Base-by-base conservation (phyloP, 495 filamentous ascomycete genomes). In the Penicillium soppii region DNA sequence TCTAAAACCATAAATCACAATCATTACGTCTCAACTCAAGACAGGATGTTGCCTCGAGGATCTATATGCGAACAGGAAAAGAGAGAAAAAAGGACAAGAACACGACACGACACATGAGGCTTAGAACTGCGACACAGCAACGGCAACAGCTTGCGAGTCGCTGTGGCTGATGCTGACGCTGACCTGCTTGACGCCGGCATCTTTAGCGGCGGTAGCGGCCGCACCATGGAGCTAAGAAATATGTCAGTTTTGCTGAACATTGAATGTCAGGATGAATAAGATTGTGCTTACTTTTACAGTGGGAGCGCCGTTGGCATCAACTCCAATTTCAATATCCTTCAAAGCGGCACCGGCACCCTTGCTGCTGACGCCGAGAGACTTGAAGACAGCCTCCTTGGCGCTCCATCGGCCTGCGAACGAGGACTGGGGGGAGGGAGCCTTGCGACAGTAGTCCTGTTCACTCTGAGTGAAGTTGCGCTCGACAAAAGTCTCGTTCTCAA, bases 311-410 rank as follows among this genome's bases (percentile, higher is more conserved):
- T 82, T 88, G 43, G 86, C 81, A 62, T 92, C 87, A 52, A 80
- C 83, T 30, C 78, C 68, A 53, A 99, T 91, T 78, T 99, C 94
- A 72, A 99, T 97, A 12, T 97, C 92, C 75, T 86, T 92, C 73
- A 99, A 59, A 15, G 88, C 79, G 43, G 94, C 92, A 53, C 95
- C 94, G 10, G 86, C 91, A 46, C 94, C 94, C 70, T 88, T 85
- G 65, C 89, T 82, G 56, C 79, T 68, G n/a, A 96, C 90, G 33
- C 90, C 89, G n/a, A 99, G 73, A 10, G 88, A 87, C 79, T 99
- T 99, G 76, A 99, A 99, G 4, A 99, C 91, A 4, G 92, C 94
- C 75, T 99, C 94, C 72, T 99, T 99, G 3, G 94, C 94, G 56
- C 84, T 90, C 94, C 94, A 99, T 49, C 90, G 82, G 13, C 94